A percentile compares a stretch with the other conserved stretches of the same genome.
Evolutionary conservation across 179 eudicot species (phyloP).

Genomic region (Amaranthus tricolor): DNA sequence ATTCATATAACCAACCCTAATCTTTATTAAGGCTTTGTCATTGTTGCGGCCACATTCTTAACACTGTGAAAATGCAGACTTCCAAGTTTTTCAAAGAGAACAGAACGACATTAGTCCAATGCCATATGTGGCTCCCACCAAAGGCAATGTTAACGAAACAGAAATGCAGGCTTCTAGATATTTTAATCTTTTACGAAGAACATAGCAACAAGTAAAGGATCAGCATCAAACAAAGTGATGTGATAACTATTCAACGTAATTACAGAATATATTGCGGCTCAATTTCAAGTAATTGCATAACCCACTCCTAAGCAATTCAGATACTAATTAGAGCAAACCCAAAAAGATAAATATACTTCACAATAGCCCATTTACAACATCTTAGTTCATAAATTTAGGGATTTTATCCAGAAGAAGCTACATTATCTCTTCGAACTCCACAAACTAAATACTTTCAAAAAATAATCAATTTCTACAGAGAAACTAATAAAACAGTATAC

Average conservation of each 20-base stretch:
- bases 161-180: neutral
- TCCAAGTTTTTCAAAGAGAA: too few species aligned
- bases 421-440: neutral
- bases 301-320: neutral
- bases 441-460: neutral
- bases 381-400: neutral
- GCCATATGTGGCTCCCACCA: too few species aligned
- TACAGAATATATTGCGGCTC: neutral
- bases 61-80: too few species aligned
- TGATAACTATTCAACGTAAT: neutral
- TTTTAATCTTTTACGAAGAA: neutral
- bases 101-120: too few species aligned
- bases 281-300: too few species aligned
- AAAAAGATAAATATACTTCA: neutral
- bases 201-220: neutral
- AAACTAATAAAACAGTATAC: neutral
- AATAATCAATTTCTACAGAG: neutral
- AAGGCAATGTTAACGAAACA: neutral
- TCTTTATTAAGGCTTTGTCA: too few species aligned
- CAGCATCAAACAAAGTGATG: neutral
- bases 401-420: neutral
- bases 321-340: neutral
- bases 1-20: too few species aligned
- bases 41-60: too few species aligned
- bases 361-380: neutral